phyloP scores from a whole-genome alignment of 139 green algal species.

The Chlorella ohadii region DNA sequence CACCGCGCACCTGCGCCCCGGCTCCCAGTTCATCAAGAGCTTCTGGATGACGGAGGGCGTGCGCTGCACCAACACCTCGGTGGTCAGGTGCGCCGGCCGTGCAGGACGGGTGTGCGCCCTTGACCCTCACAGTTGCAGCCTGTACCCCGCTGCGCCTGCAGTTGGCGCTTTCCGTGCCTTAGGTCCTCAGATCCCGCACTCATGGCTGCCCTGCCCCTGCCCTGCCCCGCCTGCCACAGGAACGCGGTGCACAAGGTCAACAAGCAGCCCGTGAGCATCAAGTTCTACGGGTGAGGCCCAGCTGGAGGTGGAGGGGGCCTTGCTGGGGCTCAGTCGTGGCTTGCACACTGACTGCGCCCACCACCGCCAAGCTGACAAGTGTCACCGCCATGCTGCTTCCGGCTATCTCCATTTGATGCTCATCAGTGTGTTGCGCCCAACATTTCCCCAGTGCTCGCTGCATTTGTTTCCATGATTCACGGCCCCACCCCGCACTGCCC shows the following conservation, averaged over 20 bases:
- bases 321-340: too few relatives aligned
- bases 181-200: too few relatives aligned
- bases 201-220: neutral
- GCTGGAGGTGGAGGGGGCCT: neutral
- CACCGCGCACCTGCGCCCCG: constrained; percentile 23
- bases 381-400: too few relatives aligned
- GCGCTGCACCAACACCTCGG: constrained; percentile 22
- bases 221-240: neutral
- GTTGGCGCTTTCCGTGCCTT: too few relatives aligned
- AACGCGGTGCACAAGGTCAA: constrained; percentile 39
- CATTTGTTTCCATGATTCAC: too few relatives aligned
- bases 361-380: neutral
- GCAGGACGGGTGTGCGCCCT: too few relatives aligned
- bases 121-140: too few relatives aligned
- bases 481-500: too few relatives aligned
- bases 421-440: too few relatives aligned
- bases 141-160: too few relatives aligned
- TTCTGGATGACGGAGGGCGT: constrained; percentile 38
- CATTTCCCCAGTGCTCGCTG: too few relatives aligned
- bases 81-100: constrained; percentile 15
- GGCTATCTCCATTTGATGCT: too few relatives aligned
- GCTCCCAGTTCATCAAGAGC: constrained; percentile 31
- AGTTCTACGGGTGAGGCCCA: constrained; percentile 32
- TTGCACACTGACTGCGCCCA: neutral
- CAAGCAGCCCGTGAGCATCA: constrained; percentile 31